Evolutionary conservation across 371 early-diverging fungal genomes (phyloP), one percentile per base, ranked within the genome.

Genomic region (Lichtheimia ramosa): DNA sequence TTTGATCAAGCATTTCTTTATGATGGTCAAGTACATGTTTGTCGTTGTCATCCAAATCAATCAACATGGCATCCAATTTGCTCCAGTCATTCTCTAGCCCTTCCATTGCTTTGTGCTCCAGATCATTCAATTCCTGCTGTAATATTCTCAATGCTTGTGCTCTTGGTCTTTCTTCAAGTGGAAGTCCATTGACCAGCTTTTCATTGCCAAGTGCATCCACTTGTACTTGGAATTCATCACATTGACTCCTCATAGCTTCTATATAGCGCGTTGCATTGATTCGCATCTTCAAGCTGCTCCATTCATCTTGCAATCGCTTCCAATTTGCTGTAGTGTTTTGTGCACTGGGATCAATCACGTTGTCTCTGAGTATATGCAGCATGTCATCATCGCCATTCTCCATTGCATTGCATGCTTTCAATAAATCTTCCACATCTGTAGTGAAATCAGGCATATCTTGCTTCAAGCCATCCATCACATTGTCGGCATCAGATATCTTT

Each of bases 211-310:
- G 48, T 16, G 20, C 41, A 49, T 43, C 43, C 23, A 68, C 51
- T 6, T 61, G 54, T 3, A 68, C 75, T 43, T 68, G 69, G 1
- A 59, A 59, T 14, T 72, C 73, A 20, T 70, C 71, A n/a, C 79
- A 51, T 7, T 66, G 49, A 5, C 27, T 46, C 55, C 73, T 64
- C 2, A 77, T 51, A 1, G 60, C 61, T 49, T 79, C 77, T 39
- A 82, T 70, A 43, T 70, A 61, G 4, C 73, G 71, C 5, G 67
- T 68, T n/a, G 76, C 64, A 24, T 58, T 58, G 0, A 70, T 57
- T 24, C 62, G 65, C 20, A 64, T 66, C 13, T 61, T 52, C 2
- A 55, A 20, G n/a, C 59, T 46, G 0, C 42, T 55, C 8, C 43
- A 23, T 14, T 61, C 46, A 10, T 54, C 42, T 50, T 41, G 40